A percentile compares a stretch with the other conserved stretches of the same genome.
phyloP scores from a whole-genome alignment of 371 early-diverging fungal genomes.

The Syncephalastrum racemosum region DNA sequence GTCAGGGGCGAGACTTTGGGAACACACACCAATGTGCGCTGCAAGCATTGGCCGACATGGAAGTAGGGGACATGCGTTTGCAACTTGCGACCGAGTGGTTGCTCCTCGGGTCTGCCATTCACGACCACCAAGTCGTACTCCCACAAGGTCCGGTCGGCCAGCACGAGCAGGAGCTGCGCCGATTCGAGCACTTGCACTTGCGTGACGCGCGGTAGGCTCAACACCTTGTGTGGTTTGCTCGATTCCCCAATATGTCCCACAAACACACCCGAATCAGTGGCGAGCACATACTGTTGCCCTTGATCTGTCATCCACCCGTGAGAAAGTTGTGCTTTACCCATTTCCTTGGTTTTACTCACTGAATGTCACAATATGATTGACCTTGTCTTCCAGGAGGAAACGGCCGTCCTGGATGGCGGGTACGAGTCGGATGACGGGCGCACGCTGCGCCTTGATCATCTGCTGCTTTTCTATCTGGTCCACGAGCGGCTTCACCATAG shows the following conservation, averaged over 20 bases:
- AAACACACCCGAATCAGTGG: constrained; percentile 44
- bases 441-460: constrained; percentile 49
- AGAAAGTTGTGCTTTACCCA: neutral
- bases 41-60: constrained; percentile 34
- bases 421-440: constrained; percentile 62
- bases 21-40: constrained; percentile 38
- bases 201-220: constrained; percentile 27
- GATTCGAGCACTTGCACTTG: constrained; percentile 44
- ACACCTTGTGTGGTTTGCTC: constrained; percentile 32
- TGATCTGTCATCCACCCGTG: constrained; percentile 18
- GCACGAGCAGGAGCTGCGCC: constrained; percentile 33
- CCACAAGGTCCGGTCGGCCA: constrained; percentile 39
- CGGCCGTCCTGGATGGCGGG: constrained; percentile 24
- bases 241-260: constrained; percentile 32
- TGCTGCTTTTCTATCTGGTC: constrained; percentile 78
- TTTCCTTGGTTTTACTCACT: constrained; percentile 25
- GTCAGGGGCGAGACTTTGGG: constrained; percentile 34
- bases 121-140: constrained; percentile 39
- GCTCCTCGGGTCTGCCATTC: constrained; percentile 33
- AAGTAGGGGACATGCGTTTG: constrained; percentile 43
- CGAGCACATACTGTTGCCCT: constrained; percentile 43
- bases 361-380: constrained; percentile 43
- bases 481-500: constrained; percentile 80
- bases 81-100: constrained; percentile 29
- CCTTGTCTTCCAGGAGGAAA: constrained; percentile 20